Base-by-base conservation (phyloP, 1,284 basidiomycete species). In the Testicularia cyperi region DNA sequence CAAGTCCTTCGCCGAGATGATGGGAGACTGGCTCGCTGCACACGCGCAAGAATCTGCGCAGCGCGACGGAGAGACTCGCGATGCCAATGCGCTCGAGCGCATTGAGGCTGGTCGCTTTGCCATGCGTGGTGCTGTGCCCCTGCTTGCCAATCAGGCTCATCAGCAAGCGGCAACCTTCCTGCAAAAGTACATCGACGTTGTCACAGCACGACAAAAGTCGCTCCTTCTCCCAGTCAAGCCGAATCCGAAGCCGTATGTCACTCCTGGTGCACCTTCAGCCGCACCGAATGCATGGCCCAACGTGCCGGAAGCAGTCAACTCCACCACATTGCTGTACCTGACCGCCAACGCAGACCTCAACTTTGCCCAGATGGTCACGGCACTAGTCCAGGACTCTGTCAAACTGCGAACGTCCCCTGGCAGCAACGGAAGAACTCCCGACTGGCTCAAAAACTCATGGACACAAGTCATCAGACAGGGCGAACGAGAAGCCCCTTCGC, bases 221-320 rank as follows among this genome's bases (percentile, higher is more conserved):
- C 65, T 75, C n/a, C 55, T 75, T 4, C 44, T 74, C 2, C 69
- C 74, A 7, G 63, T 72, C 23, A 45, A 55, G 18, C 74, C 74
- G 14, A 75, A 75, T 44, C 74, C 74, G 6, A 60, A 66, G 4
- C 64, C 72, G 2, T 75, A 71, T 43, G 34, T 54, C 19, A 61
- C 73, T 0, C 66, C 68, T 5, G 62, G 57, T 4, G 38, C 38
- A 9, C 27, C 65, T 5, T 22, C 55, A 6, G 22, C 54, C 14
- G 41, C 43, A 4, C 26, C 57, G 10, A 16, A n/a, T 40, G 30
- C 44, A 8, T 4, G 9, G 13, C 30, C 30, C 8, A 9, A 43
- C 12, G 33, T 58, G 26, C n/a, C n/a, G n/a, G n/a, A n/a, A n/a
- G n/a, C n/a, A n/a, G n/a, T n/a, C n/a, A n/a, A n/a, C n/a, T n/a